Percentiles rank a stretch among this genome's conserved stretches.
Conservation (phyloP, 257 asterid species). For the Jacaranda copaia region DNA sequence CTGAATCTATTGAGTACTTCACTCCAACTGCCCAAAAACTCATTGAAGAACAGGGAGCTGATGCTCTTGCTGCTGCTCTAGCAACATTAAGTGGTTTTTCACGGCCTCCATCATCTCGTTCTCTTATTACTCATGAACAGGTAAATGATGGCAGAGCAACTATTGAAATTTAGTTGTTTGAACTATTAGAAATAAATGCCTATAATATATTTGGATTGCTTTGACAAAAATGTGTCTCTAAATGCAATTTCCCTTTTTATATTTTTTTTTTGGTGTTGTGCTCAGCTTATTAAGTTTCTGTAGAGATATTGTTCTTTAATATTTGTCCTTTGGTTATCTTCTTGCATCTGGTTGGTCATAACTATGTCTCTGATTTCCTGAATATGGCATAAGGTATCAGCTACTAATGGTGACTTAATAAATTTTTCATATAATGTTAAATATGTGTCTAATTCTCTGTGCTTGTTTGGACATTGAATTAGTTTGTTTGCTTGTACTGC, state of each 20-base stretch:
- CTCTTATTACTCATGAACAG: constrained; percentile 67
- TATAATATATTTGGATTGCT: neutral
- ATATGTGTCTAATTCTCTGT: constrained; percentile 2
- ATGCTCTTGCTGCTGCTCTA: constrained; percentile 62
- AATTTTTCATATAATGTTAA: neutral
- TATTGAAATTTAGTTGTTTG: constrained; percentile 27
- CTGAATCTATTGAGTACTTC: constrained; percentile 60
- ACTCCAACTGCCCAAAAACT: constrained; percentile 64
- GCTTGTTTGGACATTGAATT: constrained; percentile 2
- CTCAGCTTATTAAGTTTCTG: neutral
- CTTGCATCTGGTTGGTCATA: constrained; percentile 8
- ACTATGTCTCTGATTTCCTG: neutral
- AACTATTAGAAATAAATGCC: neutral
- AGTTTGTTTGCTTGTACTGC: constrained; percentile 32
- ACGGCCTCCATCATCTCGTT: constrained; percentile 66
- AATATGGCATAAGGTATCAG: neutral
- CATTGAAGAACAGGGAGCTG: constrained; percentile 55
- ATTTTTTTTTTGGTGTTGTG: neutral
- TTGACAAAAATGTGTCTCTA: neutral
- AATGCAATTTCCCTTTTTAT: neutral
- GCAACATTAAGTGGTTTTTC: constrained; percentile 70
- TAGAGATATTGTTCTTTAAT: neutral
- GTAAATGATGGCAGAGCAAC: constrained; percentile 43
- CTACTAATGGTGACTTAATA: neutral
- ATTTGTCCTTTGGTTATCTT: neutral